These are phyloP conservation scores for Cronartium ribicola DNA, from an alignment of 1,284 basidiomycete genomes.

Conservation along the genomic window DNA sequence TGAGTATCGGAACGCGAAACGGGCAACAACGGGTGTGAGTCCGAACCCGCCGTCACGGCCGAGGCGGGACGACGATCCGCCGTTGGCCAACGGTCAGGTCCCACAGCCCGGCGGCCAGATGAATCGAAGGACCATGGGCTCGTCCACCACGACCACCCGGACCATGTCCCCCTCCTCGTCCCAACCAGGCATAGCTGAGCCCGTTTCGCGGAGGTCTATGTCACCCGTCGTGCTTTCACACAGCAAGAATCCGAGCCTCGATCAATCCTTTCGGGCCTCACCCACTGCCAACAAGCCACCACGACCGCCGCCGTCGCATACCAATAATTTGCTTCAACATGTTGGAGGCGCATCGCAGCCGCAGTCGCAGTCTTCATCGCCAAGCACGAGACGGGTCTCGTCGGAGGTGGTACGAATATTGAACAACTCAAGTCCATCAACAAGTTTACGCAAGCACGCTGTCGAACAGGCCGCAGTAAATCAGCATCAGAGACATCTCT, in stretches of 20 bases:
- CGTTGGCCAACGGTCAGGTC: background rate
- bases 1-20: constrained; percentile 5
- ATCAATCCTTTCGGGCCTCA: constrained; percentile 1
- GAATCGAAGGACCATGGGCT: constrained; percentile 29
- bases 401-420: background rate
- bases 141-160: constrained; percentile 8
- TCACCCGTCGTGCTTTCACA: constrained; percentile 16
- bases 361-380: background rate
- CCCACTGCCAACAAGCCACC: background rate
- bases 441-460: background rate
- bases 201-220: constrained; percentile 7
- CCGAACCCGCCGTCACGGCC: constrained; percentile 12
- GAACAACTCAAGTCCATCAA: background rate
- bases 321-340: too few relatives aligned
- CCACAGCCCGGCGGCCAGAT: background rate
- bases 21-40: constrained; percentile 2
- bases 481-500: background rate
- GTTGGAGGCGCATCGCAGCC: too few relatives aligned
- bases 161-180: constrained; percentile 10
- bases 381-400: background rate
- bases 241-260: background rate
- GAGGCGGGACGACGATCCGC: constrained; percentile 25
- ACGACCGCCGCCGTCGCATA: background rate
- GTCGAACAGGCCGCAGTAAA: background rate
- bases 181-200: background rate